Conservation (phyloP, 2,329 filamentous ascomycete genomes). For the Colletotrichum plurivorum region DNA sequence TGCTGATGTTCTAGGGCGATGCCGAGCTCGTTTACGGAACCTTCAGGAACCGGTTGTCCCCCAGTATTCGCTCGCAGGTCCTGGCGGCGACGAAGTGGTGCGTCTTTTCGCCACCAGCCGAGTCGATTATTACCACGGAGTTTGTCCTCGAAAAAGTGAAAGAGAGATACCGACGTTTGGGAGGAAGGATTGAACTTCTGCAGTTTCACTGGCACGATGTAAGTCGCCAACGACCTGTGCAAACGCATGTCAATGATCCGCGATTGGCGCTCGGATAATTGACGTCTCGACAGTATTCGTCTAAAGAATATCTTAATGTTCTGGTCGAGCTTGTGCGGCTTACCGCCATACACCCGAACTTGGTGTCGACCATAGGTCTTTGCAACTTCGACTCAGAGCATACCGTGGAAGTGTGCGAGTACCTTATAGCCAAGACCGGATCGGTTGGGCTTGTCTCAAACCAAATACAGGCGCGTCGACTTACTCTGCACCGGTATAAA, state of each 20-base stretch:
- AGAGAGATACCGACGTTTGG: constrained; percentile 50
- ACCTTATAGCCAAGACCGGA: constrained; percentile 23
- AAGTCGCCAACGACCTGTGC: constrained; percentile 27
- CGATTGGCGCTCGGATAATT: too few relatives aligned
- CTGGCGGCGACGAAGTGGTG: constrained; percentile 55
- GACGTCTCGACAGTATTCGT: background rate
- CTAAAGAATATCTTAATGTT: constrained; percentile 17
- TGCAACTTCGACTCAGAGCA: constrained; percentile 31
- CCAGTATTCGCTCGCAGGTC: constrained; percentile 38
- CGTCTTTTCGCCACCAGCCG: constrained; percentile 46
- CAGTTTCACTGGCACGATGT: constrained; percentile 55
- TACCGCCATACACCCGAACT: constrained; percentile 5
- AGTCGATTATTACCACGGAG: constrained; percentile 45
- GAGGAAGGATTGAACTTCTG: constrained; percentile 50
- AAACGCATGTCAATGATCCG: background rate
- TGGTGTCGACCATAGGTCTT: constrained; percentile 23
- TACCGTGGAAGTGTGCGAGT: constrained; percentile 25
- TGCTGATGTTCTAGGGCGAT: constrained; percentile 46
- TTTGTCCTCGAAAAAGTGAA: constrained; percentile 48
- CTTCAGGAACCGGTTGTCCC: constrained; percentile 48
- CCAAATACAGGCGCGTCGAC: too few relatives aligned
- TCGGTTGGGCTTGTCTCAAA: constrained; percentile 23
- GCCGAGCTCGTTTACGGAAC: constrained; percentile 52
- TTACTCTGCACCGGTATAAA: too few relatives aligned
- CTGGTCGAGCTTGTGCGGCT: constrained; percentile 20